Evolutionary conservation across 306 rosid genomes (phyloP), one percentile per base, ranked within the genome.

Genomic region (Psophocarpus tetragonolobus): DNA sequence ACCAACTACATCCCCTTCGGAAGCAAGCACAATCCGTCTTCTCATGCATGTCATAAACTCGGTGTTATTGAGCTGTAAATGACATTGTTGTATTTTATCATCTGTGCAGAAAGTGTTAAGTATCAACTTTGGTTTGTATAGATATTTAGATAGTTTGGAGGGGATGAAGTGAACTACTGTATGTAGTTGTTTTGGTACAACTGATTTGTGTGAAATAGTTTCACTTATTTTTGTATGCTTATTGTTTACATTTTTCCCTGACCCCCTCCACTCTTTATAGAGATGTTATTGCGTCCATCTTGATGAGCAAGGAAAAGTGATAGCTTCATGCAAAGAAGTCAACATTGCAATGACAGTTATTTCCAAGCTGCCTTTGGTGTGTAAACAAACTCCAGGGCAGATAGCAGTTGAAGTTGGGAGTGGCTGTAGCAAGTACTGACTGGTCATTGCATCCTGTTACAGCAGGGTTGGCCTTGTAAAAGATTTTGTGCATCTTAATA

Each of bases 1-100:
- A 47, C 84, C 91, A 23, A 65, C 80, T 12, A 83, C 79, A n/a
- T 60, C 92, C 20, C 82, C 90, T 20, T 77, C 87, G 9, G 95
- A 90, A 77, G 80, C 78, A 8, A 86, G 84, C 84, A 74, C 81
- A 14, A 81, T 86, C 60, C 92, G 92, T 57, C 91, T 90, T 51
- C 89, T 90, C 48, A 88, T 83, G 90, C 95, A 90, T 73, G 95
- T 90, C 66, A 81, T 90, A 75, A 90, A 90, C 78, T 88, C 92
- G 6, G 68, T 90, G 73, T 44, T 88, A 10, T 66, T 88, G 83
- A 90, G 90, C 83, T 88, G 91, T 88, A 90, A 90, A 90, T 90
- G 89, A 90, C 45, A 63, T 77, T 50, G 39, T 63, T 74, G 77
- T 45, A 54, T 70, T 64, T 47, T 24, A 30, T 63, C 20, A 35